Conservation (phyloP, 176 grass and related monocot genomes). For the Aegilops bicornis region DNA sequence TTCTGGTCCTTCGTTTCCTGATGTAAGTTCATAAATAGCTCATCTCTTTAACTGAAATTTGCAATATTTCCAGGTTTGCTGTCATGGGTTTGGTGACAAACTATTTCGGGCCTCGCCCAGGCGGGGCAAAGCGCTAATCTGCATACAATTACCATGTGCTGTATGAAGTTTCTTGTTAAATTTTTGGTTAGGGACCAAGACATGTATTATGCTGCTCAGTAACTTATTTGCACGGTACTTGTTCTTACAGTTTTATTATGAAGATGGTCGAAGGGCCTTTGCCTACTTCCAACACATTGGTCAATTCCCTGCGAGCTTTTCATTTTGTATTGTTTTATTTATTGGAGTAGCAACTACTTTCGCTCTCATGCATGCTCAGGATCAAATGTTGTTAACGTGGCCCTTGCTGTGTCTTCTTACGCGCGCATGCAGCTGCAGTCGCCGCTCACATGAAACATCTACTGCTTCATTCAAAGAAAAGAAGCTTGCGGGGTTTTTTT, state of each 20-base stretch:
- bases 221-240: constrained; percentile 11
- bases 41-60: background rate
- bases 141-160: background rate
- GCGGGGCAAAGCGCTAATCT: constrained; percentile 49
- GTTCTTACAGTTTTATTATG: background rate
- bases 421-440: background rate
- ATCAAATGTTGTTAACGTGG: background rate
- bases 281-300: background rate
- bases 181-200: background rate
- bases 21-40: background rate
- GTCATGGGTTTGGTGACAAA: constrained; percentile 93
- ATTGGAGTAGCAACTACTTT: background rate
- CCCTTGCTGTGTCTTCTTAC: background rate
- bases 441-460: background rate
- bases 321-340: background rate
- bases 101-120: constrained; percentile 79
- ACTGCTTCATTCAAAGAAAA: no score
- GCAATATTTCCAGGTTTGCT: constrained; percentile 70
- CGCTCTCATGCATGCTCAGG: background rate
- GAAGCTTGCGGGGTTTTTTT: no score
- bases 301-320: background rate
- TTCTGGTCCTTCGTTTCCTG: background rate
- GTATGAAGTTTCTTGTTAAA: background rate
- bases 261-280: background rate
- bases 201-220: constrained; percentile 4